Conservation (phyloP, 129 eudicot genomes). For the Tagetes patula region DNA sequence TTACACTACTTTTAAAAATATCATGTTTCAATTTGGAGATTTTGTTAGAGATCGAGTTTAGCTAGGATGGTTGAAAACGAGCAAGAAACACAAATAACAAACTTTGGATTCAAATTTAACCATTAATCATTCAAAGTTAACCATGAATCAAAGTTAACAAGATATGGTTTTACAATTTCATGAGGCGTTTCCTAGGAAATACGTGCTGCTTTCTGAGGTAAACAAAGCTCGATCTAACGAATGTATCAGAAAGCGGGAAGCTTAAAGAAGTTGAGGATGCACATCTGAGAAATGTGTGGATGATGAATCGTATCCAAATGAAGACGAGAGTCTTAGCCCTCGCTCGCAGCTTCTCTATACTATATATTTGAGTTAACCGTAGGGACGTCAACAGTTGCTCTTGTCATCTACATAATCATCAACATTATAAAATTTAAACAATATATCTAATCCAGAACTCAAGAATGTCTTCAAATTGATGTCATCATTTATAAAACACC, state of each 20-base stretch:
- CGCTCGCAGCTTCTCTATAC: constrained; percentile 15
- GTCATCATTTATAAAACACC: constrained; percentile 17
- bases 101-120: too few species aligned
- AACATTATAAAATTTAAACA: constrained; percentile 16
- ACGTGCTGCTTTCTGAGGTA: constrained; percentile 29
- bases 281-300: constrained; percentile 35
- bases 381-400: constrained; percentile 29
- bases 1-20: too few species aligned
- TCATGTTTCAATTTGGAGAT: too few species aligned
- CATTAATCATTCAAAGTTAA: too few species aligned
- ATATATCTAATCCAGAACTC: constrained; percentile 22
- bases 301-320: constrained; percentile 1
- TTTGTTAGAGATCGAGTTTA: too few species aligned
- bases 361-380: constrained; percentile 25
- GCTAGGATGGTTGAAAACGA: too few species aligned
- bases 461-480: constrained; percentile 12
- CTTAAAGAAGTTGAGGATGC: constrained; percentile 34
- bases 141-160: too few species aligned
- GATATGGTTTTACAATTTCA: background rate
- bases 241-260: constrained; percentile 35
- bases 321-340: constrained; percentile 27
- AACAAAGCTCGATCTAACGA: constrained; percentile 34
- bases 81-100: too few species aligned
- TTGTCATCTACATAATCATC: constrained; percentile 21
- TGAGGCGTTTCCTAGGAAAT: constrained; percentile 45